These are phyloP conservation scores for Glycine soja DNA, from an alignment of 306 rosid species.

Conservation along the genomic window DNA sequence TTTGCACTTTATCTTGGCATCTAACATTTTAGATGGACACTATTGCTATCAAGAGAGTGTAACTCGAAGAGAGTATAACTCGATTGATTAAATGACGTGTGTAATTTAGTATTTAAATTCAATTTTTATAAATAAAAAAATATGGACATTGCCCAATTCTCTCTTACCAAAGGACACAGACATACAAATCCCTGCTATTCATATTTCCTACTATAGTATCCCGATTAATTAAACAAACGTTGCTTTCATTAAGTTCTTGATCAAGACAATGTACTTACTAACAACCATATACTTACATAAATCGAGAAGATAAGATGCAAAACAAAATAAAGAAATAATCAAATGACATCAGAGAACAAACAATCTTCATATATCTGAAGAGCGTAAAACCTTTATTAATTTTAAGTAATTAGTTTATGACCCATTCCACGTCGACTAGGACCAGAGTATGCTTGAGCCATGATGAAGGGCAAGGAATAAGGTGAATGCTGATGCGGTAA, in stretches of 20 bases:
- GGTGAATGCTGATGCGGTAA: constrained; percentile 29
- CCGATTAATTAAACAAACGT: not conserved
- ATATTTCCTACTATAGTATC: too few species aligned
- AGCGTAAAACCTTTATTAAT: not conserved
- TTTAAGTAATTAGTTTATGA: constrained; percentile 46
- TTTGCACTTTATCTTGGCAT: too few species aligned
- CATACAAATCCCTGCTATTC: too few species aligned
- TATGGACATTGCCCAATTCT: not conserved
- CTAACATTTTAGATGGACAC: not conserved
- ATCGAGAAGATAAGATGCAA: not conserved
- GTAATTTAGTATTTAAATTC: too few species aligned
- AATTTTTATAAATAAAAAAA: too few species aligned
- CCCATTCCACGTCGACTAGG: constrained; percentile 61
- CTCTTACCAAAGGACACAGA: not conserved
- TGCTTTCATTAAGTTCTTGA: constrained; percentile 3
- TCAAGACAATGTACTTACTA: not conserved
- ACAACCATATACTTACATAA: not conserved
- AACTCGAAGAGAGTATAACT: too few species aligned
- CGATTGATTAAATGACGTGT: too few species aligned
- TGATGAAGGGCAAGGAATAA: constrained; percentile 28
- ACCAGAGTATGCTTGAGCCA: constrained; percentile 65
- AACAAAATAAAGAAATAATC: not conserved
- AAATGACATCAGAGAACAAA: not conserved
- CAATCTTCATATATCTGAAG: not conserved
- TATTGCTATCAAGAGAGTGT: not conserved